Evolutionary conservation across 306 rosid genomes (phyloP).

Genomic region (Ormosia semicastrata): DNA sequence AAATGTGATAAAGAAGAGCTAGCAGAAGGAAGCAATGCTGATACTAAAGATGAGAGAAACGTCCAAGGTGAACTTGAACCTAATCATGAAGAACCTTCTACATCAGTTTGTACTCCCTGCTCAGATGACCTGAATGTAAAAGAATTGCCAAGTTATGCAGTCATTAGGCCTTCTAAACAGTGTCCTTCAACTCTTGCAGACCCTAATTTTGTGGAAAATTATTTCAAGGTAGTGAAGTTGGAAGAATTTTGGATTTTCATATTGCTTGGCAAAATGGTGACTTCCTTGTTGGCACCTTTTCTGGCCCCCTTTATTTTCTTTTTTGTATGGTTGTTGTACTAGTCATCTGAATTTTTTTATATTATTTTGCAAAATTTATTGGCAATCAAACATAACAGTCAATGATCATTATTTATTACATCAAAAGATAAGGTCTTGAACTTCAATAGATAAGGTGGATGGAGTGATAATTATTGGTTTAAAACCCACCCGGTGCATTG

Average conservation of each 20-base stretch:
- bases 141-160: constrained; percentile 39
- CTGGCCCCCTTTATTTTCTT: neutral
- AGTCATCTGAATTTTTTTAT: neutral
- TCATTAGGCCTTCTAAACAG: constrained; percentile 48
- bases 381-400: neutral
- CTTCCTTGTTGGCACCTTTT: constrained; percentile 11
- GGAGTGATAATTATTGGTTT: constrained; percentile 12
- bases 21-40: constrained; percentile 37
- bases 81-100: constrained; percentile 39
- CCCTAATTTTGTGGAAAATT: constrained; percentile 88
- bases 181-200: constrained; percentile 70
- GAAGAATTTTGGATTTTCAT: constrained; percentile 1
- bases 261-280: constrained; percentile 11
- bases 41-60: constrained; percentile 31
- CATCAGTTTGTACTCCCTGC: constrained; percentile 40
- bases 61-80: constrained; percentile 35
- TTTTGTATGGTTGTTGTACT: neutral
- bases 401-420: neutral
- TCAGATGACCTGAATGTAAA: constrained; percentile 30
- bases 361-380: constrained; percentile 3
- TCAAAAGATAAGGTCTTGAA: neutral
- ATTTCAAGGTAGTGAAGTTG: constrained; percentile 74
- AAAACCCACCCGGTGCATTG: neutral
- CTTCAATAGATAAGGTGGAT: constrained; percentile 15
- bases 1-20: constrained; percentile 32